Evolutionary conservation across 352 stramenopile species (phyloP).

Genomic region (Phytophthora litchii): DNA sequence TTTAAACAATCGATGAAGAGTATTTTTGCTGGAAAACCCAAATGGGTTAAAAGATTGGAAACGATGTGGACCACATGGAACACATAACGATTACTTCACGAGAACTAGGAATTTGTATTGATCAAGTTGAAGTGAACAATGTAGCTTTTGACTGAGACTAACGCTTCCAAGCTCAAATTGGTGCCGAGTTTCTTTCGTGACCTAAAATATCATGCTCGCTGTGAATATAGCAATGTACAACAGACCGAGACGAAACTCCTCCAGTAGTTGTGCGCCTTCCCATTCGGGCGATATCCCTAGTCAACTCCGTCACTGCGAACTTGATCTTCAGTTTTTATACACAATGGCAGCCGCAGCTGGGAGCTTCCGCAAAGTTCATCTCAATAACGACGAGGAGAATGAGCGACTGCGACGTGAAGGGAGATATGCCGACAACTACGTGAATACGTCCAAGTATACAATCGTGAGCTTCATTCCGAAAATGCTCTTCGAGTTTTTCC

Average conservation of each 20-base stretch:
- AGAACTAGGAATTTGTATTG: conserved; percentile 8
- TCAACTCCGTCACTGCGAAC: neutral
- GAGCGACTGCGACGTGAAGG: conserved; percentile 44
- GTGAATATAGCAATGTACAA: too few species aligned
- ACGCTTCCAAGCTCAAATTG: too few species aligned
- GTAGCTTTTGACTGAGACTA: too few species aligned
- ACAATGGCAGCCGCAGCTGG: conserved; percentile 21
- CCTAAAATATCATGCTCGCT: too few species aligned
- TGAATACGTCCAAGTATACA: conserved; percentile 94
- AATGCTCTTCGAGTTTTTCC: conserved; percentile 94
- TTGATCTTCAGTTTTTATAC: neutral
- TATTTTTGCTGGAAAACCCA: too few species aligned
- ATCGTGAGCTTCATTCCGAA: conserved; percentile 93
- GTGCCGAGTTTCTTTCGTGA: too few species aligned
- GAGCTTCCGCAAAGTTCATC: conserved; percentile 53
- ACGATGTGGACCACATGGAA: conserved; percentile 3
- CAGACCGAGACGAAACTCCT: neutral
- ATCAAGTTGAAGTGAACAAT: conserved; percentile 16
- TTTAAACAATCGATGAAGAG: too few species aligned
- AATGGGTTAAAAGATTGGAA: neutral
- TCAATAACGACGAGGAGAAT: conserved; percentile 76
- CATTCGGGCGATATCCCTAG: neutral
- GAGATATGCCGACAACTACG: conserved; percentile 71
- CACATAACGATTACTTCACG: conserved; percentile 2
- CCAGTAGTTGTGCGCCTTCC: neutral